phyloP scores from a whole-genome alignment of 1,139 yeast species.

The Blastobotrys elegans region DNA sequence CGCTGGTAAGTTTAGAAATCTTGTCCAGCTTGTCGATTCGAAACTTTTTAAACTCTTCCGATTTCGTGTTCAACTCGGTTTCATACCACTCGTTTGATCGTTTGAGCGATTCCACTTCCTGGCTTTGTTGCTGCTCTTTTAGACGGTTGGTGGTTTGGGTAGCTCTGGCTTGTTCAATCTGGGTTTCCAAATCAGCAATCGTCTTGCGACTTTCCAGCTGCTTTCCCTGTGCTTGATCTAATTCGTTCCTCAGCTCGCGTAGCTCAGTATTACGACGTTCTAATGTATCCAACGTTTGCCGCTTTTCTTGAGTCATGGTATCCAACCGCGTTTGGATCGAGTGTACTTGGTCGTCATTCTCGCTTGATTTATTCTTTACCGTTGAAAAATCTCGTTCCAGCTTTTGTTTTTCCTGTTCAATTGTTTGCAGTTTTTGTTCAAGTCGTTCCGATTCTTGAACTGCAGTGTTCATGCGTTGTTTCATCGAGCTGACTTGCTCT shows the following conservation, averaged over 20 bases:
- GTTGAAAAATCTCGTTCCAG: conserved; percentile 31
- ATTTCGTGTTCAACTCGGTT: conserved; percentile 34
- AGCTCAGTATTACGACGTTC: conserved; percentile 46
- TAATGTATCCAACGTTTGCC: conserved; percentile 39
- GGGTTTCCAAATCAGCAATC: conserved; percentile 39
- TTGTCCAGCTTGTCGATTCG: conserved; percentile 35
- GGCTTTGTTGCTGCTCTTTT: conserved; percentile 37
- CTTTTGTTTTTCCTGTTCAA: conserved; percentile 31
- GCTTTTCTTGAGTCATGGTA: conserved; percentile 34
- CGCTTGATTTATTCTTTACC: conserved; percentile 29
- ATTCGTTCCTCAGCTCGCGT: conserved; percentile 46
- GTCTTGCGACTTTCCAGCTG: conserved; percentile 44
- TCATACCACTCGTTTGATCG: conserved; percentile 39
- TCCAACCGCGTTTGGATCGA: conserved; percentile 23
- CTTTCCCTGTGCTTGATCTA: conserved; percentile 46
- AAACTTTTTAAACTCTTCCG: conserved; percentile 36
- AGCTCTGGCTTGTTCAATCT: conserved; percentile 35
- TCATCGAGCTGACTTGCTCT: conserved; percentile 34
- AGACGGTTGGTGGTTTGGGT: conserved; percentile 36
- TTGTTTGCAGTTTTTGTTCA: conserved; percentile 30
- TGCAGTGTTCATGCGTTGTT: conserved; percentile 31
- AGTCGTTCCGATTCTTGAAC: conserved; percentile 33
- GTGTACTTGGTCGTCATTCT: conserved; percentile 19
- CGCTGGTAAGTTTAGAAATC: conserved; percentile 33
- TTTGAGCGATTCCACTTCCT: conserved; percentile 37